These are phyloP conservation scores for Hypoxylon perforatum DNA, from an alignment of 495 filamentous ascomycete genomes.

Conservation along the genomic window DNA sequence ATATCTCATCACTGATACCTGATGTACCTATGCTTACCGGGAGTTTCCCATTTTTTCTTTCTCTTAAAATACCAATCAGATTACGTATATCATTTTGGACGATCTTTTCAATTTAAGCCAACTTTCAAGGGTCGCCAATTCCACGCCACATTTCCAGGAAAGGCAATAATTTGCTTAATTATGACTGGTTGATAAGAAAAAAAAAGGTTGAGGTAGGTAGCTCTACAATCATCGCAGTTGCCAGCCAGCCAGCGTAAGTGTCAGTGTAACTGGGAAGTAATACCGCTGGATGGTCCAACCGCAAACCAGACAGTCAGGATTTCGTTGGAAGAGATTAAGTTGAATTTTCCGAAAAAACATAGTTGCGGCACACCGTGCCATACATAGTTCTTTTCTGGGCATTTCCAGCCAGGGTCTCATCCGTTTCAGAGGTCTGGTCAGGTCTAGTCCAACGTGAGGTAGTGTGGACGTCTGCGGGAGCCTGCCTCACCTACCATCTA, in stretches of 20 bases:
- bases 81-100: background rate
- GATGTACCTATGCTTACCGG: constrained; percentile 4
- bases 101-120: background rate
- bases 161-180: background rate
- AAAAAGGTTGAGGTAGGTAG: background rate
- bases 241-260: too few species aligned
- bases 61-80: constrained; percentile 5
- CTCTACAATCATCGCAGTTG: too few species aligned
- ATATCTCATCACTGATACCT: background rate
- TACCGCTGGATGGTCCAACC: background rate
- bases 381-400: background rate
- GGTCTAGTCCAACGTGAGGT: constrained; percentile 16
- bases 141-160: constrained; percentile 22
- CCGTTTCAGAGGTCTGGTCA: constrained; percentile 9
- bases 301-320: background rate
- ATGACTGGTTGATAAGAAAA: background rate
- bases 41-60: background rate
- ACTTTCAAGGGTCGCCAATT: background rate
- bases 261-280: background rate
- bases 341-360: background rate
- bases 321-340: constrained; percentile 1
- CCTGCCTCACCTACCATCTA: constrained; percentile 25
- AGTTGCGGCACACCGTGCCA: background rate
- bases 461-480: constrained; percentile 12
- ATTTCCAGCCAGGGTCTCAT: background rate